These are phyloP conservation scores for Acanthamoeba lugdunensis DNA, from an alignment of 208 protist genomes.

Conservation along the genomic window DNA sequence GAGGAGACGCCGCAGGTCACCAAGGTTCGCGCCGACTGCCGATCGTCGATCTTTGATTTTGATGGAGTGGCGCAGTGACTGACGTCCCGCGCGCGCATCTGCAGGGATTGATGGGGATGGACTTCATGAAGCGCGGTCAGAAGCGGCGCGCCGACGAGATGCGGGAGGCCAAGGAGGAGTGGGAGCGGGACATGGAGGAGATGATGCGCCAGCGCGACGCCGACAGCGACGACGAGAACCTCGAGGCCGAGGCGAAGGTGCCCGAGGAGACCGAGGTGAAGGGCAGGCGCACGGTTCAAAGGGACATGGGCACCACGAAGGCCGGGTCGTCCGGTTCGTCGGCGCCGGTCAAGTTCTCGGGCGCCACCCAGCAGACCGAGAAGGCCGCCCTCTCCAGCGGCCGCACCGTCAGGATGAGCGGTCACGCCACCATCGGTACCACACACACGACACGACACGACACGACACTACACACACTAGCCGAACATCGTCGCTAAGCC, in stretches of 20 bases:
- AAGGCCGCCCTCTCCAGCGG: conserved; percentile 56
- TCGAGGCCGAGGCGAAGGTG: not conserved
- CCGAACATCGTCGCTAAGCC: not conserved
- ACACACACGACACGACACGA: not conserved
- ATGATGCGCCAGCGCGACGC: not conserved
- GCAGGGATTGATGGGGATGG: conserved; percentile 68
- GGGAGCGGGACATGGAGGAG: conserved; percentile 55
- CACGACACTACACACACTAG: not conserved
- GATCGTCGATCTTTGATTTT: not conserved
- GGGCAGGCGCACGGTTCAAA: conserved; percentile 23
- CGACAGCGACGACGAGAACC: conserved; percentile 12
- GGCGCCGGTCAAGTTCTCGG: conserved; percentile 64
- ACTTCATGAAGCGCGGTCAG: conserved; percentile 62
- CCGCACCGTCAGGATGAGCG: conserved; percentile 52
- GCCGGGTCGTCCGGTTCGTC: not conserved
- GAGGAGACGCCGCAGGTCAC: conserved; percentile 25
- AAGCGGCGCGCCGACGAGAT: conserved; percentile 41
- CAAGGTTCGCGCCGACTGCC: conserved; percentile 20
- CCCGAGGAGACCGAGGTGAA: not conserved
- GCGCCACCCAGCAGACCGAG: conserved; percentile 42
- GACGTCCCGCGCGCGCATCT: too few species aligned
- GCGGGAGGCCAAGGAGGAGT: conserved; percentile 31
- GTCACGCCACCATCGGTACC: conserved; percentile 39
- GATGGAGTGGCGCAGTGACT: not conserved
- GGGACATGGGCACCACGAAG: not conserved